Percentiles rank a stretch among this genome's conserved stretches.
These are phyloP conservation scores for Laetiporus sulphureus DNA, from an alignment of 1,284 basidiomycete genomes.

Conservation along the genomic window DNA sequence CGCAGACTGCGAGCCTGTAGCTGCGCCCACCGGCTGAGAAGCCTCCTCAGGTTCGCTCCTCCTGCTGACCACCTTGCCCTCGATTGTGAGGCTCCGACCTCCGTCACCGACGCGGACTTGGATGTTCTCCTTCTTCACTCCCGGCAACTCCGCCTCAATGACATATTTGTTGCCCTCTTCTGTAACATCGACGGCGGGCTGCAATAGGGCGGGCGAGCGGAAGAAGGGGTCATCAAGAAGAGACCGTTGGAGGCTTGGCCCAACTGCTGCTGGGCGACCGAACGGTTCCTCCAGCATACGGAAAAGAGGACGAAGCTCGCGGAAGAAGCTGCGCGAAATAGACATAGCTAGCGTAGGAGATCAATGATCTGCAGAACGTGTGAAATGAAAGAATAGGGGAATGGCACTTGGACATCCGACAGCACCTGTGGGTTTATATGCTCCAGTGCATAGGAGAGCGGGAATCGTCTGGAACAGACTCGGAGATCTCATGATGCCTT, in stretches of 20 bases:
- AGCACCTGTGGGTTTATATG: too few species aligned
- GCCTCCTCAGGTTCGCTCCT: conserved; percentile 11
- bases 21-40: too few species aligned
- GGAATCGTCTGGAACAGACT: too few species aligned
- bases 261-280: conserved; percentile 30
- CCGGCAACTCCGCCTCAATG: conserved; percentile 71
- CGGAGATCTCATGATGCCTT: too few species aligned
- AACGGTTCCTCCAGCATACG: conserved; percentile 66
- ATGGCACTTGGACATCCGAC: too few species aligned
- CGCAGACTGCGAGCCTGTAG: too few species aligned
- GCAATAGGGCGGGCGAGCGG: conserved; percentile 25
- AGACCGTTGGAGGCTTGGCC: conserved; percentile 24
- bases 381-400: too few species aligned
- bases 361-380: too few species aligned
- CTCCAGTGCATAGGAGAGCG: too few species aligned
- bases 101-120: conserved; percentile 64
- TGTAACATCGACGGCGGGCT: conserved; percentile 57
- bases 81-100: conserved; percentile 64
- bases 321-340: conserved; percentile 49
- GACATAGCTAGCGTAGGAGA: too few species aligned
- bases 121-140: conserved; percentile 72
- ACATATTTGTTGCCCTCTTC: conserved; percentile 62
- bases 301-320: conserved; percentile 70
- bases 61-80: conserved; percentile 47
- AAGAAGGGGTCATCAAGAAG: conserved; percentile 49